phyloP scores from a whole-genome alignment of 1,284 basidiomycete genomes.

The Athelia psychrophila region DNA sequence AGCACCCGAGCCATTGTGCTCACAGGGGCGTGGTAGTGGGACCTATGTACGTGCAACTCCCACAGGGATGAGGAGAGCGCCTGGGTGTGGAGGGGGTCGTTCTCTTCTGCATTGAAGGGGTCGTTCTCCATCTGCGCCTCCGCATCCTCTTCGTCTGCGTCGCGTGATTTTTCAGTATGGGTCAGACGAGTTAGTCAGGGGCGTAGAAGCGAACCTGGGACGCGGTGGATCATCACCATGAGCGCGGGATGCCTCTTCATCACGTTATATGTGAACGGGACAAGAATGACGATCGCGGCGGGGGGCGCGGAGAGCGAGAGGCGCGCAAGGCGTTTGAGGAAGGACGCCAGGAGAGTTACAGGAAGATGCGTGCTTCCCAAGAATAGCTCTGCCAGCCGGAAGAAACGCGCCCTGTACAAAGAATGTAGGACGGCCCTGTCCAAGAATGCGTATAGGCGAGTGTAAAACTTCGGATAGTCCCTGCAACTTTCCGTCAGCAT shows the following conservation, averaged over 20 bases:
- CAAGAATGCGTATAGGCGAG: slow-evolving; percentile 87
- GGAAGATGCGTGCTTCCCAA: slow-evolving; percentile 92
- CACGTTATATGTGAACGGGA: slow-evolving; percentile 95
- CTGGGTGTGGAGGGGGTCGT: slow-evolving; percentile 73
- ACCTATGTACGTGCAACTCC: slow-evolving; percentile 82
- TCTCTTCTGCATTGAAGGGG: slow-evolving; percentile 68
- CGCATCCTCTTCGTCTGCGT: too few species aligned
- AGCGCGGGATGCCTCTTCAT: slow-evolving; percentile 90
- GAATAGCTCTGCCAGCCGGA: slow-evolving; percentile 90
- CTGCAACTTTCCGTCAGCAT: slow-evolving; percentile 37
- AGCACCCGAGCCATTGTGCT: slow-evolving; percentile 86
- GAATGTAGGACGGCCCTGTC: slow-evolving; percentile 87
- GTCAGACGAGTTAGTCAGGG: too few species aligned
- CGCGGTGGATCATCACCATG: slow-evolving; percentile 90
- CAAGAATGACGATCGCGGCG: slow-evolving; percentile 85
- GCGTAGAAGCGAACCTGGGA: slow-evolving; percentile 28
- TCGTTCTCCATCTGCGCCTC: slow-evolving; percentile 39
- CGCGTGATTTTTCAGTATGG: too few species aligned
- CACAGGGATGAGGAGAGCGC: slow-evolving; percentile 89
- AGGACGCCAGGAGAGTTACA: slow-evolving; percentile 86
- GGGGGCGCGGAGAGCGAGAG: slow-evolving; percentile 86
- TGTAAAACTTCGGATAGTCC: slow-evolving; percentile 96
- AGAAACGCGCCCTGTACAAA: slow-evolving; percentile 92
- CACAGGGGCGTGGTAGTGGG: slow-evolving; percentile 85
- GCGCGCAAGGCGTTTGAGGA: slow-evolving; percentile 88